Percentiles rank a stretch among this genome's conserved stretches.
These are phyloP conservation scores for Marchantia paleacea DNA, from an alignment of 225 moss, liverwort and hornwort species.

Conservation along the genomic window DNA sequence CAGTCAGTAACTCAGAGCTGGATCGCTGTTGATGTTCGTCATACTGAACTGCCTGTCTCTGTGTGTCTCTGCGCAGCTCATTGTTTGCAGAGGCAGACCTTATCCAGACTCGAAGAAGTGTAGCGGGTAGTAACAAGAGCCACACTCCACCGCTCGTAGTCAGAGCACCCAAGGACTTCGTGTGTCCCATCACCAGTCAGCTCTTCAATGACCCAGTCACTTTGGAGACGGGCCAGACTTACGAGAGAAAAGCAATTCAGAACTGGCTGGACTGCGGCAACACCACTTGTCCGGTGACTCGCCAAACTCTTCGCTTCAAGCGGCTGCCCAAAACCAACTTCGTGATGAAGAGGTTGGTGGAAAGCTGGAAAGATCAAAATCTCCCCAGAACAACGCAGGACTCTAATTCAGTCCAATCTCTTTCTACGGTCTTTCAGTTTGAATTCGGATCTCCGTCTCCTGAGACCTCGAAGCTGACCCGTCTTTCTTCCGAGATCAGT, in stretches of 20 bases:
- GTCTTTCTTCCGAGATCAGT: neutral
- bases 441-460: neutral
- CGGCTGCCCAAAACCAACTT: slow-evolving; percentile 41
- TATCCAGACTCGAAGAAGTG: neutral
- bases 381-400: slow-evolving; percentile 20
- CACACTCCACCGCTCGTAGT: neutral
- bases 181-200: slow-evolving; percentile 47
- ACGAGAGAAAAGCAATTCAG: slow-evolving; percentile 48
- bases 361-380: slow-evolving; percentile 46
- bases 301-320: slow-evolving; percentile 28
- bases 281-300: slow-evolving; percentile 43
- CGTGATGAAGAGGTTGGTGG: slow-evolving; percentile 42
- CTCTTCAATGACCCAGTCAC: slow-evolving; percentile 52
- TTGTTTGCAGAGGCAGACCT: neutral
- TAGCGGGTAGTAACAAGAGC: neutral
- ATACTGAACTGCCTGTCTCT: no score
- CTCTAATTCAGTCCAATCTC: neutral
- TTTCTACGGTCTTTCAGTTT: neutral
- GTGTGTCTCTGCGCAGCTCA: neutral
- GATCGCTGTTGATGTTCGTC: no score
- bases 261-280: slow-evolving; percentile 47
- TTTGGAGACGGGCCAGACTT: slow-evolving; percentile 53
- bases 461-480: neutral
- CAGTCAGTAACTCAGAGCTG: no score
- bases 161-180: slow-evolving; percentile 41